phyloP scores from a whole-genome alignment of 306 rosid species.

The Cicer pinnatifidum region DNA sequence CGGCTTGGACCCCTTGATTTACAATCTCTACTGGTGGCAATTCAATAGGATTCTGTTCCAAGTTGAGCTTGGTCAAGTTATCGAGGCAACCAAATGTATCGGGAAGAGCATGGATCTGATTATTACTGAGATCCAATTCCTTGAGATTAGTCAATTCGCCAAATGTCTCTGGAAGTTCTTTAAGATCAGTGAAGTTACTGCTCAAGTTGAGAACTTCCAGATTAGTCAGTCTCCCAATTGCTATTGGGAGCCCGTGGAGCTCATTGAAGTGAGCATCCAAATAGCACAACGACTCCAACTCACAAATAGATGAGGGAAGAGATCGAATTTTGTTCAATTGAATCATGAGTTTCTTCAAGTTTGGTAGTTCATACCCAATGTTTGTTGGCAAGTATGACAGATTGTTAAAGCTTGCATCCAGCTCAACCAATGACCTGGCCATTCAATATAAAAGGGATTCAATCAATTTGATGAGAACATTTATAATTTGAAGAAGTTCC shows the following conservation, averaged over 20 bases:
- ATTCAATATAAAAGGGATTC: slow-evolving; percentile 31
- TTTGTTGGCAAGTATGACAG: slow-evolving; percentile 90
- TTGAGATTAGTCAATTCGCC: slow-evolving; percentile 84
- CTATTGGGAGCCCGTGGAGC: slow-evolving; percentile 79
- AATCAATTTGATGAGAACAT: neutral
- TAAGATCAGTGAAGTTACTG: slow-evolving; percentile 85
- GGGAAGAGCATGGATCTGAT: slow-evolving; percentile 86
- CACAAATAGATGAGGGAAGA: slow-evolving; percentile 85
- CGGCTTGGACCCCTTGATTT: slow-evolving; percentile 69
- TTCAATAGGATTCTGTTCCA: slow-evolving; percentile 91
- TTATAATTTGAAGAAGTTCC: slow-evolving; percentile 4
- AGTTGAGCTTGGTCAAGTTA: slow-evolving; percentile 72
- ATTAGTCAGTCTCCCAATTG: slow-evolving; percentile 69
- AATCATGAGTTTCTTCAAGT: slow-evolving; percentile 71
- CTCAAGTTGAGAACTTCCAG: slow-evolving; percentile 75
- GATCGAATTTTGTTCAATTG: slow-evolving; percentile 85
- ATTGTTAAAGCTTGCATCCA: slow-evolving; percentile 87
- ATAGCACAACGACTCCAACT: slow-evolving; percentile 71
- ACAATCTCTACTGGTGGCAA: slow-evolving; percentile 84
- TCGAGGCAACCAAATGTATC: slow-evolving; percentile 93
- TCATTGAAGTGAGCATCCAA: slow-evolving; percentile 96
- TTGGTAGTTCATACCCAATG: slow-evolving; percentile 74
- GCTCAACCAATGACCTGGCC: slow-evolving; percentile 89
- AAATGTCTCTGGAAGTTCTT: slow-evolving; percentile 81
- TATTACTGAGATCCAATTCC: slow-evolving; percentile 92